Conservation (phyloP, 2,329 filamentous ascomycete species). For the Parastagonospora avenae region DNA sequence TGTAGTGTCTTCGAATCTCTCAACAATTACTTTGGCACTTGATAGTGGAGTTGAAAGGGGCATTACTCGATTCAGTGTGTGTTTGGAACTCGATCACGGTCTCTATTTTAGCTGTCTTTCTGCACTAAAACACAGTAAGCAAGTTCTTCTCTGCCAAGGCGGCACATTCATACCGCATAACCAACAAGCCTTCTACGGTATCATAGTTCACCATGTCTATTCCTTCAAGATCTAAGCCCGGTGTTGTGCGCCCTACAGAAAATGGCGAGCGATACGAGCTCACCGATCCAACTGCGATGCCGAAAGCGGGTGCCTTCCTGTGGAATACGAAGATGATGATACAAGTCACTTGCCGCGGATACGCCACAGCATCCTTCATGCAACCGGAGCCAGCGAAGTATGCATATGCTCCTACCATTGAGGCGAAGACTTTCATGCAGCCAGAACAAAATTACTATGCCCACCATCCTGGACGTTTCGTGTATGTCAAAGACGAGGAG, state of each 20-base stretch:
- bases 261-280: conserved; percentile 62
- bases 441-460: conserved; percentile 65
- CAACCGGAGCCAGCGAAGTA: conserved; percentile 66
- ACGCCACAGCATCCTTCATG: conserved; percentile 64
- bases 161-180: conserved; percentile 26
- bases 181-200: conserved; percentile 26
- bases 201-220: conserved; percentile 15
- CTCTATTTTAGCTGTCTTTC: conserved; percentile 15
- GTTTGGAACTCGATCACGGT: conserved; percentile 11
- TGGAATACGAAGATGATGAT: conserved; percentile 69
- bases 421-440: conserved; percentile 66
- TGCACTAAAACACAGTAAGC: conserved; percentile 36
- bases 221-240: conserved; percentile 8
- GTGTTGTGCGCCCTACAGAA: conserved; percentile 49
- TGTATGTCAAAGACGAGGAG: conserved; percentile 64
- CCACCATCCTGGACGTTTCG: conserved; percentile 64
- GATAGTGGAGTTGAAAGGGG: neutral
- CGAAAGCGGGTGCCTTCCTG: conserved; percentile 61
- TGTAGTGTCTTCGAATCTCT: neutral
- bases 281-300: conserved; percentile 60
- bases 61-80: conserved; percentile 3
- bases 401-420: conserved; percentile 62
- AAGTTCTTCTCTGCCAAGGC: conserved; percentile 25
- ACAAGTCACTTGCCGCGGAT: conserved; percentile 64
- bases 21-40: neutral